Evolutionary conservation across 495 filamentous ascomycete species (phyloP).

Genomic region (Choiromyces venosus): DNA sequence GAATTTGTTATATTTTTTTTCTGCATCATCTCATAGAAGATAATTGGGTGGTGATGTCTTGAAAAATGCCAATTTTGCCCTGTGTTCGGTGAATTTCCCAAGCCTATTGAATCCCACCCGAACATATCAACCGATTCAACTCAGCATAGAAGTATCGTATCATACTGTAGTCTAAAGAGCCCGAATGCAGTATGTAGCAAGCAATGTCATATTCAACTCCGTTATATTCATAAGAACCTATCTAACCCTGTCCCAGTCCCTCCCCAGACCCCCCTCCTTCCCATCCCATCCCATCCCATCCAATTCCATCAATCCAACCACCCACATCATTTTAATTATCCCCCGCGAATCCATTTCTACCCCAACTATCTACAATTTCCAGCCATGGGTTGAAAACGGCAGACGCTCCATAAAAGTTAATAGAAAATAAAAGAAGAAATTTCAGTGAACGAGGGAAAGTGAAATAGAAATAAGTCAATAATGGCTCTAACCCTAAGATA

Average conservation of each 20-base stretch:
- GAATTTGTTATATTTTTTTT: too few species aligned
- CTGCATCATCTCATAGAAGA: too few species aligned
- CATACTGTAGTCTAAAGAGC: too few species aligned
- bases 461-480: background rate
- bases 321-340: background rate
- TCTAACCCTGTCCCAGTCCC: background rate
- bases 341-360: background rate
- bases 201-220: background rate
- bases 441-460: background rate
- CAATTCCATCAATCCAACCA: background rate
- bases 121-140: background rate
- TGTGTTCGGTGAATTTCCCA: too few species aligned
- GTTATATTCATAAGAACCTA: background rate
- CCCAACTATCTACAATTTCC: conserved; percentile 1
- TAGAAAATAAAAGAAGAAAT: background rate
- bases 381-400: background rate
- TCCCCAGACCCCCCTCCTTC: background rate
- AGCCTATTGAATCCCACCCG: too few species aligned
- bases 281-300: background rate
- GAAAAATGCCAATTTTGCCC: too few species aligned
- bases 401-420: background rate
- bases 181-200: background rate
- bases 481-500: background rate
- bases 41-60: too few species aligned
- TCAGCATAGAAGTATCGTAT: background rate